Percentiles rank a stretch among this genome's conserved stretches.
Evolutionary conservation across 2,329 filamentous ascomycete genomes (phyloP).

Genomic region (Thielaviopsis musarum): DNA sequence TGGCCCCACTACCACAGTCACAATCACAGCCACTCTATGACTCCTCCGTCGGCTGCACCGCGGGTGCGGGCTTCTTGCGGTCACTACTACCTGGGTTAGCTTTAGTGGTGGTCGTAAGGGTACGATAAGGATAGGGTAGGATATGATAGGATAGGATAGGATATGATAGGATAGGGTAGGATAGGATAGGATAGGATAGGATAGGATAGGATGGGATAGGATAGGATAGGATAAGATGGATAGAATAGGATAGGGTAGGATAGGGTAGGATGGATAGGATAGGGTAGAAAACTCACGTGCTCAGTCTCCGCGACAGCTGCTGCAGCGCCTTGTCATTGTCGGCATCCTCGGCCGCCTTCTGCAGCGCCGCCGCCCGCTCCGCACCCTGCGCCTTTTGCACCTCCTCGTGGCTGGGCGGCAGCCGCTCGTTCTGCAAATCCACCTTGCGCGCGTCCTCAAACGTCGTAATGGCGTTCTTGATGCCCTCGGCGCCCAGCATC

Average conservation of each 20-base stretch:
- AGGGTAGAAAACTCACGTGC: conserved; percentile 60
- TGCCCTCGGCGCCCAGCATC: conserved; percentile 94
- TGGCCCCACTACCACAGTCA: too few species aligned
- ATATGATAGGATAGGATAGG: too few species aligned
- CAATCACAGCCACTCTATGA: background rate
- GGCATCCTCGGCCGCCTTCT: conserved; percentile 72
- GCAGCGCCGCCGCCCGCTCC: conserved; percentile 65
- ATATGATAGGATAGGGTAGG: too few species aligned
- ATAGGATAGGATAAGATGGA: too few species aligned
- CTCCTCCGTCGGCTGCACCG: background rate
- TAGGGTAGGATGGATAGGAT: background rate
- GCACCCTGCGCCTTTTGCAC: conserved; percentile 69
- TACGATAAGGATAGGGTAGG: too few species aligned
- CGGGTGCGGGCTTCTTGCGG: background rate
- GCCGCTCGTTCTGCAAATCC: conserved; percentile 85
- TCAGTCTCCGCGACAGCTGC: conserved; percentile 75
- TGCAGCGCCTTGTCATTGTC: conserved; percentile 83
- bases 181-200: too few species aligned
- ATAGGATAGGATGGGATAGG: too few species aligned
- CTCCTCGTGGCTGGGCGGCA: conserved; percentile 86
- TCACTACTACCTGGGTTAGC: background rate
- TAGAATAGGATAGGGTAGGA: too few species aligned
- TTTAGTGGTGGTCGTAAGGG: too few species aligned
- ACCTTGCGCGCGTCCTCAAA: conserved; percentile 97
- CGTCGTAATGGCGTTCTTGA: conserved; percentile 93